Evolutionary conservation across 225 moss, liverwort and hornwort genomes (phyloP), one percentile per base, ranked within the genome.

Genomic region (Polytrichum formosum): DNA sequence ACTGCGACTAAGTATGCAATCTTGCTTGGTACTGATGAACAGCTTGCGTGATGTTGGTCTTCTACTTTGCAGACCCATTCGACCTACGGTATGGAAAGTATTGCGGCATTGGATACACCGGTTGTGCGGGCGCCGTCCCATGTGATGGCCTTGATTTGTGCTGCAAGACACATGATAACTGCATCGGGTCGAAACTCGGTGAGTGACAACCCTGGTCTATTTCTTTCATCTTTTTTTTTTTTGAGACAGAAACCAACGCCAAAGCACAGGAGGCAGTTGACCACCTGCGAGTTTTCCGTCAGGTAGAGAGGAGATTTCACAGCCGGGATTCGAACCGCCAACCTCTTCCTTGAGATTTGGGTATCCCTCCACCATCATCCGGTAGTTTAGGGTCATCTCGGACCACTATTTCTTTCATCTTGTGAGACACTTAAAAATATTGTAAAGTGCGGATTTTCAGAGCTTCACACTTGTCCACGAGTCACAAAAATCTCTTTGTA

Each of bases 81-180:
- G 56, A 4, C 27, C 65, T 89, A 65, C 71, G 78, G 46, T 85
- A 85, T 65, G 88, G 85, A 25, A 81, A 89, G 53, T 78, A 81
- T 10, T 91, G 86, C 63, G 91, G 91, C 28, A 5, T 87, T 72
- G 84, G 83, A 59, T 85, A 85, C 68, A 81, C 83, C 1, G 83
- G 85, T 56, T 91, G 88, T 63, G 33, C 6, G 53, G 85, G 86
- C n/a, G 67, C 74, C 58, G 21, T 17, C 65, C 69, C 86, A 54
- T 89, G 91, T 58, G 88, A 91, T 78, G 91, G 88, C 22, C 78
- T 87, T 54, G 86, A 91, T 28, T 56, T 25, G 5, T 91, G 86
- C 61, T 91, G 91, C 71, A 54, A 68, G 76, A 75, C 65, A 27
- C 91, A 91, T 73, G 88, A 91, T 62, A 20, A 26, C 0, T 91